Evolutionary conservation across 768 basidiomycete species (phyloP).

Genomic region (Ramaria sp.): DNA sequence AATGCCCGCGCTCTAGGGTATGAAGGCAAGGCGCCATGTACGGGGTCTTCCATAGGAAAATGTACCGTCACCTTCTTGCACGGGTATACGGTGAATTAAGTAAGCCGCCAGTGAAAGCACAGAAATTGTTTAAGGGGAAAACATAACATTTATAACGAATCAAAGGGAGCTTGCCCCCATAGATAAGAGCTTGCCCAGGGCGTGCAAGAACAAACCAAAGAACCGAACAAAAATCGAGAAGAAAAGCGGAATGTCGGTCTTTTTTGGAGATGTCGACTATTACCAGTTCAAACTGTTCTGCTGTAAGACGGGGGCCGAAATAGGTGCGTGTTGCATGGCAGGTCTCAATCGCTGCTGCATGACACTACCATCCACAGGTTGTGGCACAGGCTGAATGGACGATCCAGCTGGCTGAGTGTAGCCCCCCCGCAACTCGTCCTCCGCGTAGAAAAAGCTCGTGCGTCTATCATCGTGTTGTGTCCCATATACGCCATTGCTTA

Average conservation of each 20-base stretch:
- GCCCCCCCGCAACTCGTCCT: conserved; percentile 65
- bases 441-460: conserved; percentile 78
- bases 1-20: too few species aligned
- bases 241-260: background rate
- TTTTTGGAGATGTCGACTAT: conserved; percentile 10
- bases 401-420: conserved; percentile 21
- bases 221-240: background rate
- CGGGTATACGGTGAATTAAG: background rate
- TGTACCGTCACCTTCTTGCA: background rate
- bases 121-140: background rate
- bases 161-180: background rate
- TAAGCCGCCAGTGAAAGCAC: background rate
- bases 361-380: conserved; percentile 14
- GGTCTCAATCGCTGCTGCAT: conserved; percentile 52
- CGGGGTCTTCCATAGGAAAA: too few species aligned
- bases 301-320: conserved; percentile 65
- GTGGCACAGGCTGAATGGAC: conserved; percentile 24
- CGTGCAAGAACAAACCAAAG: background rate
- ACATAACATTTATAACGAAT: background rate
- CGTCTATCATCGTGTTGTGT: conserved; percentile 33
- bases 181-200: background rate
- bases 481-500: conserved; percentile 42
- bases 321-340: conserved; percentile 24
- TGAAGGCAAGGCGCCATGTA: too few species aligned
- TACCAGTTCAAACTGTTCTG: conserved; percentile 87